A percentile compares a stretch with the other conserved stretches of the same genome.
Conservation (phyloP, 306 rosid genomes). For the Adenanthera pavonina region DNA sequence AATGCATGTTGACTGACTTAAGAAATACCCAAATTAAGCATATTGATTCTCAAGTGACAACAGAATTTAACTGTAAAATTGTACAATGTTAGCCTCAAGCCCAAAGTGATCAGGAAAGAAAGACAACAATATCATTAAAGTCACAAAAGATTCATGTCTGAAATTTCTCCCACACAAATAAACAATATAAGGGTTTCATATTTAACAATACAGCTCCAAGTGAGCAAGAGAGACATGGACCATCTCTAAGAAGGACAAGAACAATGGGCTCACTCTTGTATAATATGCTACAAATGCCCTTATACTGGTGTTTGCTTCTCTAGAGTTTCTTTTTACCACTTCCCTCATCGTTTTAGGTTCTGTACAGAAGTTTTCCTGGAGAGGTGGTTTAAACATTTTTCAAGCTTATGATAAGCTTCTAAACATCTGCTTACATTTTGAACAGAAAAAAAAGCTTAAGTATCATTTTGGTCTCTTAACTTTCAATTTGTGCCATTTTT, state of each 20-base stretch:
- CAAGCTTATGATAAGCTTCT: neutral
- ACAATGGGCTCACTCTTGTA: neutral
- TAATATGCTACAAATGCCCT: neutral
- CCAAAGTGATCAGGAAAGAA: neutral
- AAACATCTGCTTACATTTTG: neutral
- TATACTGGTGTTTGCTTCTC: neutral
- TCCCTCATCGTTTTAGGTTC: neutral
- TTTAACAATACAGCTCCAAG: neutral
- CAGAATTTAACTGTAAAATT: neutral
- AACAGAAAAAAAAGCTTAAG: neutral
- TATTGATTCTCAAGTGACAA: neutral
- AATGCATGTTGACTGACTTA: neutral
- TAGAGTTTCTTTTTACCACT: neutral
- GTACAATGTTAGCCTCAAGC: neutral
- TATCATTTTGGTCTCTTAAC: neutral
- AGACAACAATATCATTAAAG: neutral
- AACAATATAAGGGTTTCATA: neutral
- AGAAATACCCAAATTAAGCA: constrained; percentile 1
- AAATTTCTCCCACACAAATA: neutral
- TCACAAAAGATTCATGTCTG: constrained; percentile 6
- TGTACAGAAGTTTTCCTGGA: neutral
- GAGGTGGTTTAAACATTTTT: neutral
- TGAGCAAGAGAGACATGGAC: neutral
- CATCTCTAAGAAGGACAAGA: neutral
- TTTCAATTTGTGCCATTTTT: neutral